Base-by-base conservation (phyloP, 2,329 filamentous ascomycete genomes). In the Fusarium robinianum region DNA sequence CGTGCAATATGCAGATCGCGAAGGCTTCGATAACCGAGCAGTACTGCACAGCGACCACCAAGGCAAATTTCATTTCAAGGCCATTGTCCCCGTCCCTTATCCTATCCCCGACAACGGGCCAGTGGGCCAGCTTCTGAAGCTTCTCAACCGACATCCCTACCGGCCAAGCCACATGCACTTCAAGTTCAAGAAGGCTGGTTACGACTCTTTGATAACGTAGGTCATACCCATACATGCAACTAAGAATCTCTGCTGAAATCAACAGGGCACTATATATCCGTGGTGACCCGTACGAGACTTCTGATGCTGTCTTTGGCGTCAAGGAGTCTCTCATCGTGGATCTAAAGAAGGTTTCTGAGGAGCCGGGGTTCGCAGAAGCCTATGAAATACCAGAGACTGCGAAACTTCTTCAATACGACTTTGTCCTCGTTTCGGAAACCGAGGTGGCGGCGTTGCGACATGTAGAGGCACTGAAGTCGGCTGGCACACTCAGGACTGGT, bases 101-200 rank as follows among this genome's bases (percentile, higher is more conserved):
- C 85, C 88, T 0, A 92, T 95, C 61, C 88, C 89, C 2, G 77
- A 88, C 61, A 88, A 95, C 67, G 88, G 88, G 6, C 90, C 90
- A 0, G 89, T 95, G 1, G 90, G 88, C 0, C 80, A 81, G 68
- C 65, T 94, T 57, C 68, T 94, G 61, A 71, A 72, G 63, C 66
- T 72, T 62, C 64, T 94, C 58, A 76, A 78, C 17, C 73, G 89
- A 15, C 88, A 94, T 70, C 82, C 83, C 45, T 91, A 83, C 72
- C 72, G 88, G 37, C 88, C 88, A 3, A 81, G 83, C 17, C 88
- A 94, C 68, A 80, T 92, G 74, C 88, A 94, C 67, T 94, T 94
- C 61, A 94, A 95, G 87, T 91, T 95, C 71, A 81, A 84, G n/a
- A 53, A 53, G 22, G 30, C 39, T 8, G 47, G 47, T 5, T 51